phyloP scores from a whole-genome alignment of 352 stramenopile species.

The Globisporangium uncinulatum region DNA sequence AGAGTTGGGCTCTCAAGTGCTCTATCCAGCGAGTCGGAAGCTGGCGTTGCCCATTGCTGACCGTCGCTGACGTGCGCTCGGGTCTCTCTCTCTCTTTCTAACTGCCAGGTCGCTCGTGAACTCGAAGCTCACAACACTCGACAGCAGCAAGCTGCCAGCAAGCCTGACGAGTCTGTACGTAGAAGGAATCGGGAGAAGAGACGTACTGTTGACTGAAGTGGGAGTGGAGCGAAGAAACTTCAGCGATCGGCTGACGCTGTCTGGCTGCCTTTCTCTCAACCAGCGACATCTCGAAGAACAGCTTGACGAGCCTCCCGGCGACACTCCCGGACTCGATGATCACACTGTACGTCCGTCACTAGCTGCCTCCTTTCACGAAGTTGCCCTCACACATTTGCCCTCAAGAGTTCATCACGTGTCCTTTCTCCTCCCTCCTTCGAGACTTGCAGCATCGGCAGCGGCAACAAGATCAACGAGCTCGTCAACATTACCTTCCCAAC shows the following conservation, averaged over 20 bases:
- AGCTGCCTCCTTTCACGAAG: background rate
- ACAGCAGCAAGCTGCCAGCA: conserved; percentile 33
- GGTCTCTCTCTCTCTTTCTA: too few relatives aligned
- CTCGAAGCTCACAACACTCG: conserved; percentile 31
- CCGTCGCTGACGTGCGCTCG: background rate
- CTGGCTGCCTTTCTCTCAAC: background rate
- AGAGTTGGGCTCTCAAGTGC: background rate
- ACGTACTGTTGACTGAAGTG: too few relatives aligned
- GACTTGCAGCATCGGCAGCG: conserved; percentile 20
- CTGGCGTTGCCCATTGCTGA: background rate
- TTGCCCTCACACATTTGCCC: background rate
- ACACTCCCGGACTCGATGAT: conserved; percentile 23
- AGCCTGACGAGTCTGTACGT: conserved; percentile 53
- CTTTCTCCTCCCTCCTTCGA: background rate
- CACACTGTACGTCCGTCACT: conserved; percentile 23
- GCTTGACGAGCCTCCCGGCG: conserved; percentile 26
- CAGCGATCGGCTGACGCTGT: background rate
- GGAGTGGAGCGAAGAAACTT: too few relatives aligned
- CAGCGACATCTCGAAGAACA: conserved; percentile 47
- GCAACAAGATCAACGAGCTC: conserved; percentile 45
- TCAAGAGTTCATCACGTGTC: background rate
- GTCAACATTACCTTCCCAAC: conserved; percentile 44
- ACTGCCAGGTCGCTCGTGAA: conserved; percentile 32
- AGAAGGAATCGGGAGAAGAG: too few relatives aligned
- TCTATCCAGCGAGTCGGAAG: too few relatives aligned